phyloP scores from a whole-genome alignment of 768 basidiomycete genomes.

The Suillus paluster region DNA sequence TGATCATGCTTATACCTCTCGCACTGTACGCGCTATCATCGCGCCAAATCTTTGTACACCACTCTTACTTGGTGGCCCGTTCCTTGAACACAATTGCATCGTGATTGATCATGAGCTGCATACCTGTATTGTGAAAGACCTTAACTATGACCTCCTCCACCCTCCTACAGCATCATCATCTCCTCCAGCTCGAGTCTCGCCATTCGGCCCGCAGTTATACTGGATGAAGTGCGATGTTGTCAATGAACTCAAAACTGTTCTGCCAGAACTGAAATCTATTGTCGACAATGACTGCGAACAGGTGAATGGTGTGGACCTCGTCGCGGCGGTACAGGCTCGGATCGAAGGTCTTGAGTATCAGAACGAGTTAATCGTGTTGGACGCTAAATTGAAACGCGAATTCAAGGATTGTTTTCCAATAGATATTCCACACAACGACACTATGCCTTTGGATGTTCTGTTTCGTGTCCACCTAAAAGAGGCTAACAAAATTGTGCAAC shows the following conservation, averaged over 20 bases:
- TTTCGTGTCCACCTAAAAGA: constrained; percentile 35
- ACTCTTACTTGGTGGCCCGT: constrained; percentile 40
- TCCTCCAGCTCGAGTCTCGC: too few relatives aligned
- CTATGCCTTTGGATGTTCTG: constrained; percentile 26
- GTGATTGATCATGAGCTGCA: constrained; percentile 28
- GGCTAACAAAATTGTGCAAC: constrained; percentile 25
- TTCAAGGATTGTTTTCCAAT: constrained; percentile 28
- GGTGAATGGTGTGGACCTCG: neutral
- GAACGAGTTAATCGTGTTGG: too few relatives aligned
- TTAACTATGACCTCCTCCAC: constrained; percentile 15
- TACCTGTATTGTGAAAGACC: constrained; percentile 10
- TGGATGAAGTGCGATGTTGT: neutral
- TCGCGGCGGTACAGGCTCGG: neutral
- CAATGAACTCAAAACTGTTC: neutral
- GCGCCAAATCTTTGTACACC: constrained; percentile 27
- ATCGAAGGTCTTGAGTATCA: too few relatives aligned
- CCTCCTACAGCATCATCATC: too few relatives aligned
- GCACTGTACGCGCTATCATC: constrained; percentile 24
- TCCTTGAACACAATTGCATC: constrained; percentile 38
- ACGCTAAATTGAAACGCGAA: too few relatives aligned
- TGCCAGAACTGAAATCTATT: neutral
- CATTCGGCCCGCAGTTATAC: neutral
- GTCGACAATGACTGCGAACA: neutral
- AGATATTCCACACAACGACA: constrained; percentile 26
- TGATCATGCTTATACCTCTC: too few relatives aligned